Conservation (phyloP, 768 basidiomycete genomes). For the Tylopilus cervinicoccineus region DNA sequence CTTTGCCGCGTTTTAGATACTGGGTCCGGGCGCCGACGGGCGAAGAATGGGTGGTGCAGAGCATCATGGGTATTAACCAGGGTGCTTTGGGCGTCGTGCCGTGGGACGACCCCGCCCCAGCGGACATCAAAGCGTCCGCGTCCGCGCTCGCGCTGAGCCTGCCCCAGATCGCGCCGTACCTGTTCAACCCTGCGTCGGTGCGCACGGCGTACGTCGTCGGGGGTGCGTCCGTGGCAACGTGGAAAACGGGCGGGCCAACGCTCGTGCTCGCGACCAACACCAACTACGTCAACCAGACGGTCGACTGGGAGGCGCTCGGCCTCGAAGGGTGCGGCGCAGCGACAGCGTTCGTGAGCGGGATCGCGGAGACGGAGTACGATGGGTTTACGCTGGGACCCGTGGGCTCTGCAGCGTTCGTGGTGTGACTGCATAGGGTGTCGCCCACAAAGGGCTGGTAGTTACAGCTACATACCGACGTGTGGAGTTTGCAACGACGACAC, state of each 20-base stretch:
- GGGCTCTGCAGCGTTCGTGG: background rate
- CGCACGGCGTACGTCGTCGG: constrained; percentile 37
- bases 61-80: constrained; percentile 65
- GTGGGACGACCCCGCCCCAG: constrained; percentile 51
- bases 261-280: constrained; percentile 53
- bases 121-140: constrained; percentile 43
- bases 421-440: background rate
- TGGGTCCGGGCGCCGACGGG: constrained; percentile 64
- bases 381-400: background rate
- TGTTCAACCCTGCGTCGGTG: constrained; percentile 40
- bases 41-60: constrained; percentile 63
- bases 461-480: no score
- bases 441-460: no score
- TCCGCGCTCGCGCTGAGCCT: constrained; percentile 46
- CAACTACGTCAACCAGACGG: constrained; percentile 35
- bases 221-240: constrained; percentile 48
- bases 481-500: no score
- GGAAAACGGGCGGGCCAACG: constrained; percentile 39
- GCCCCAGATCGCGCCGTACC: constrained; percentile 42
- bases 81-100: constrained; percentile 53
- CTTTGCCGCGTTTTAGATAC: constrained; percentile 34
- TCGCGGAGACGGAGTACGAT: background rate
- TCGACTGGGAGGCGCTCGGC: constrained; percentile 32
- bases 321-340: constrained; percentile 6
- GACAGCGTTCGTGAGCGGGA: constrained; percentile 16